A percentile compares a stretch with the other conserved stretches of the same genome.
phyloP scores from a whole-genome alignment of 2,329 filamentous ascomycete genomes.

The Juglanconis oblonga region DNA sequence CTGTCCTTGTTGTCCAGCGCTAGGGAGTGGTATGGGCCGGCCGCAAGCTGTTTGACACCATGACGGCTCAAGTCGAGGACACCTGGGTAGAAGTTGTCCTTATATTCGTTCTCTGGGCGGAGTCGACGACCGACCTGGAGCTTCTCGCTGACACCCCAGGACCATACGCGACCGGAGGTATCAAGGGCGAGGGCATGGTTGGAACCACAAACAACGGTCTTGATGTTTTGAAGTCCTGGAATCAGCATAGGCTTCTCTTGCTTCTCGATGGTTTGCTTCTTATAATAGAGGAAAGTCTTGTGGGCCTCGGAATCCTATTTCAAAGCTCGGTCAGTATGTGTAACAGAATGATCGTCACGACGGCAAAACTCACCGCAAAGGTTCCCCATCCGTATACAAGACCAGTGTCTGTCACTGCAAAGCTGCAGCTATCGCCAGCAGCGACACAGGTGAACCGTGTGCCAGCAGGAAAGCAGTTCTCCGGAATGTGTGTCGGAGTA shows the following conservation, averaged over 20 bases:
- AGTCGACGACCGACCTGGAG: constrained; percentile 57
- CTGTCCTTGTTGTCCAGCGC: constrained; percentile 57
- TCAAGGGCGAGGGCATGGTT: constrained; percentile 61
- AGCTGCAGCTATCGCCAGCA: constrained; percentile 59
- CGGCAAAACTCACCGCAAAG: constrained; percentile 49
- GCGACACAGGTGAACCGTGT: constrained; percentile 57
- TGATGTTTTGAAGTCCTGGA: constrained; percentile 53
- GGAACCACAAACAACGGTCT: constrained; percentile 49
- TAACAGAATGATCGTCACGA: neutral
- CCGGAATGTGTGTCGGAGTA: constrained; percentile 52
- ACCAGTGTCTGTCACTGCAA: constrained; percentile 60
- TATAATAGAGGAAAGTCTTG: constrained; percentile 18
- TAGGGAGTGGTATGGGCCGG: constrained; percentile 63
- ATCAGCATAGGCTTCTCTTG: constrained; percentile 41
- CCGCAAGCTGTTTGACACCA: constrained; percentile 49
- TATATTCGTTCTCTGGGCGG: constrained; percentile 8
- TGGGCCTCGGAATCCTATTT: constrained; percentile 22
- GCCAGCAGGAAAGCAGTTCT: constrained; percentile 49
- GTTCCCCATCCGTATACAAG: constrained; percentile 66
- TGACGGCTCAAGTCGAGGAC: constrained; percentile 26
- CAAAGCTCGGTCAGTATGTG: constrained; percentile 3
- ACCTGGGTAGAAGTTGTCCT: constrained; percentile 18
- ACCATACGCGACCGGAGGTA: constrained; percentile 54
- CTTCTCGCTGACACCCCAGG: constrained; percentile 63
- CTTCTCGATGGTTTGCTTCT: constrained; percentile 20